A percentile compares a stretch with the other conserved stretches of the same genome.
Evolutionary conservation across 768 basidiomycete species (phyloP).

Genomic region (Pleurotus tuoliensis): DNA sequence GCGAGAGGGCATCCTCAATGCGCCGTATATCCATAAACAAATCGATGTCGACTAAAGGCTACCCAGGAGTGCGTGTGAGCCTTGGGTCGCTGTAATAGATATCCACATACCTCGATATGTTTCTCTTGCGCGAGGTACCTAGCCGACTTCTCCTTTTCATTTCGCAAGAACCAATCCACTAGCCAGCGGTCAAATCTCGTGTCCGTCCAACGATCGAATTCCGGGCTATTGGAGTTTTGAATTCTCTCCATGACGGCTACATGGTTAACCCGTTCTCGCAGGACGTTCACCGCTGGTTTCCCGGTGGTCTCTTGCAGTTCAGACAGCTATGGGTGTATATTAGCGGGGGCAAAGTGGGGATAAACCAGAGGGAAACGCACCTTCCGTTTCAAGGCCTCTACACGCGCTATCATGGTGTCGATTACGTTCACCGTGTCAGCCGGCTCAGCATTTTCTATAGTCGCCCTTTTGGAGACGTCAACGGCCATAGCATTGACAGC

Average conservation of each 20-base stretch:
- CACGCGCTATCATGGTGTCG: constrained; percentile 72
- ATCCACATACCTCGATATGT: constrained; percentile 67
- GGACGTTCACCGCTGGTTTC: constrained; percentile 65
- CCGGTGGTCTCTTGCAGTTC: constrained; percentile 45
- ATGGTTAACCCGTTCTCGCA: constrained; percentile 72
- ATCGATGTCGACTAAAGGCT: constrained; percentile 89
- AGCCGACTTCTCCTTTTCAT: constrained; percentile 76
- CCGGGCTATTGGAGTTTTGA: constrained; percentile 44
- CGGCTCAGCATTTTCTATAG: constrained; percentile 31
- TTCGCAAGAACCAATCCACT: constrained; percentile 87
- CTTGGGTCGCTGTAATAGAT: not conserved
- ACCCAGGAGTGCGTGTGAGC: constrained; percentile 1
- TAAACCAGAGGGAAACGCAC: constrained; percentile 33
- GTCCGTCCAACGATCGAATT: constrained; percentile 76
- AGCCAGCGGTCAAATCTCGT: constrained; percentile 83
- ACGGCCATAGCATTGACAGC: constrained; percentile 51
- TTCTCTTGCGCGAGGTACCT: constrained; percentile 69
- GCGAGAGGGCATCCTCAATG: constrained; percentile 76
- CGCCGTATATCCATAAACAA: constrained; percentile 85
- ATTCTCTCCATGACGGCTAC: constrained; percentile 61
- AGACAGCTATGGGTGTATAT: constrained; percentile 29
- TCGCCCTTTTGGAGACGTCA: constrained; percentile 53
- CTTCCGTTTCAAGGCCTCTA: constrained; percentile 86
- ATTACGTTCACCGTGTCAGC: constrained; percentile 58
- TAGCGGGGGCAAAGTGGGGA: not conserved